phyloP scores from a whole-genome alignment of 352 stramenopile genomes.

The Phytophthora ramorum region DNA sequence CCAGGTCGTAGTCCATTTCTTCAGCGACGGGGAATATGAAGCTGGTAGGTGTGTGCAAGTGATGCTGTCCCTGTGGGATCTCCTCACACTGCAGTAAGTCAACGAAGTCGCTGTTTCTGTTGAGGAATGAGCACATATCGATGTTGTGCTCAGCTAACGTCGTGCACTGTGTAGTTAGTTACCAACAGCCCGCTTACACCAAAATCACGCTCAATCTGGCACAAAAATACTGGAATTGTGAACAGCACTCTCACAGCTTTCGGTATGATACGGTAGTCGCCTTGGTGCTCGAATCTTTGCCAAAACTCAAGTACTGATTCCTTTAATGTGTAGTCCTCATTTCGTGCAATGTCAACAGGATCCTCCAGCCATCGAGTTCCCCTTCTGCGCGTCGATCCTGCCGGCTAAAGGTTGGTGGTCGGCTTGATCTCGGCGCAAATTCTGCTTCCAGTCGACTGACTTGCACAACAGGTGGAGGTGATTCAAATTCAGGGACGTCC shows the following conservation, averaged over 20 bases:
- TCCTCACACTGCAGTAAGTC: conserved; percentile 26
- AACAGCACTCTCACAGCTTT: conserved; percentile 17
- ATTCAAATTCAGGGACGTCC: too few relatives aligned
- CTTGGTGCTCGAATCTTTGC: conserved; percentile 3
- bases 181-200: conserved; percentile 15
- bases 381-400: too few relatives aligned
- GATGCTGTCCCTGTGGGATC: conserved; percentile 13
- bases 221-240: conserved; percentile 9
- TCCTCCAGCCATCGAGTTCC: too few relatives aligned
- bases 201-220: conserved; percentile 27
- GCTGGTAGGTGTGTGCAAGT: conserved; percentile 9
- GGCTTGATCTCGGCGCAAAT: too few relatives aligned
- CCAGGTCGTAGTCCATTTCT: not conserved
- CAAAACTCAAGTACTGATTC: too few relatives aligned
- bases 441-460: too few relatives aligned
- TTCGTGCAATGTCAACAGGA: too few relatives aligned
- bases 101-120: conserved; percentile 21
- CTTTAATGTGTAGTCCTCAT: too few relatives aligned
- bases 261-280: conserved; percentile 18
- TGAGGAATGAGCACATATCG: conserved; percentile 2
- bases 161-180: conserved; percentile 7
- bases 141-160: conserved; percentile 8
- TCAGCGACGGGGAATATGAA: not conserved
- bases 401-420: too few relatives aligned
- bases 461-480: too few relatives aligned